Evolutionary conservation across 148 eudicot species (phyloP).

Genomic region (Silene conica): DNA sequence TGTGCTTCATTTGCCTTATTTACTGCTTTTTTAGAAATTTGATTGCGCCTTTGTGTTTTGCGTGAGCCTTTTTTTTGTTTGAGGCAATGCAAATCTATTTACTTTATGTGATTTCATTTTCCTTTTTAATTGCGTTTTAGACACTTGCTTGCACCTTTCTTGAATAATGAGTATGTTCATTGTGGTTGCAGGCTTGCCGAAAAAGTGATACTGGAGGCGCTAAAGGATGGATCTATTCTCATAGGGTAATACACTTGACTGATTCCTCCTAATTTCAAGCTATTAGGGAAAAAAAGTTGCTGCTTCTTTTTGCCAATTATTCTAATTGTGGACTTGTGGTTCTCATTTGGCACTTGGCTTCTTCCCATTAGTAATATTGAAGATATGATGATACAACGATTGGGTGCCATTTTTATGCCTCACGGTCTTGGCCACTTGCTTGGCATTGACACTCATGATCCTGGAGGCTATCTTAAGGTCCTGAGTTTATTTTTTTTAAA

Average conservation of each 20-base stretch:
- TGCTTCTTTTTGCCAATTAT: background rate
- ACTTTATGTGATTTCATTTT: background rate
- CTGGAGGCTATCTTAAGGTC: slow-evolving; percentile 93
- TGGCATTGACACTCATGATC: slow-evolving; percentile 99
- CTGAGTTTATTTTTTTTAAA: slow-evolving; percentile 12
- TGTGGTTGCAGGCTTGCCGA: slow-evolving; percentile 69
- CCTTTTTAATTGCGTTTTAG: background rate
- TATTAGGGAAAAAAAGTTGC: background rate
- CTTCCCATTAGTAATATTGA: slow-evolving; percentile 51
- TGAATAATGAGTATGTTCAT: slow-evolving; percentile 3
- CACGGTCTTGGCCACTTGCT: slow-evolving; percentile 98
- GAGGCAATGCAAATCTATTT: background rate
- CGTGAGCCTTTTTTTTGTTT: background rate
- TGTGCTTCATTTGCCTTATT: background rate
- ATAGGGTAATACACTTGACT: slow-evolving; percentile 46
- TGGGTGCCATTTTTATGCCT: slow-evolving; percentile 96
- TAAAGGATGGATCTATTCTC: slow-evolving; percentile 67
- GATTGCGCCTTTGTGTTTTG: background rate
- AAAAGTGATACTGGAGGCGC: slow-evolving; percentile 53
- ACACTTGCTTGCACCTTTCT: background rate
- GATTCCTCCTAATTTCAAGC: background rate
- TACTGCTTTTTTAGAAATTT: background rate
- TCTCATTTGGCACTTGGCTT: slow-evolving; percentile 10
- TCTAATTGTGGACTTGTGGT: background rate
- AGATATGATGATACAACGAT: slow-evolving; percentile 75